Conservation (phyloP, 2,329 filamentous ascomycete genomes). For the Sporothrix dimorphospora region DNA sequence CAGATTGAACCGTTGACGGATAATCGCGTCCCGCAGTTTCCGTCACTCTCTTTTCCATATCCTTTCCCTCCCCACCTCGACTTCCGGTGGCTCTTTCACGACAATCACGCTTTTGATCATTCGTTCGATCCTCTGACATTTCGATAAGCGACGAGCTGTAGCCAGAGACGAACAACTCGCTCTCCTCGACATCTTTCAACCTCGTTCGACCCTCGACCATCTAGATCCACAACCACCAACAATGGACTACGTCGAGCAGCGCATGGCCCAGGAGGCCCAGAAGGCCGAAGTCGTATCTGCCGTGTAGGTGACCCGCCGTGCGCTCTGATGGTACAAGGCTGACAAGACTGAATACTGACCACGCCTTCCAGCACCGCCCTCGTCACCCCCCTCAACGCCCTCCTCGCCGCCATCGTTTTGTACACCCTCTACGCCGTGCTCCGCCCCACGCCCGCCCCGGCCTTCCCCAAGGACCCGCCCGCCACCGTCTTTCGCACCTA, state of each 20-base stretch:
- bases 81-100: too few species aligned
- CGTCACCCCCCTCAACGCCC: conserved; percentile 64
- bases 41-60: background rate
- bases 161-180: background rate
- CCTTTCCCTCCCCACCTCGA: background rate
- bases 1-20: background rate
- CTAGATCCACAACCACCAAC: background rate
- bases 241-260: conserved; percentile 63
- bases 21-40: conserved; percentile 21
- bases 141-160: too few species aligned
- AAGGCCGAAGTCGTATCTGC: conserved; percentile 39
- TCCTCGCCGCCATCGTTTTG: conserved; percentile 59
- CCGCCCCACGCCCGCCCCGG: conserved; percentile 51
- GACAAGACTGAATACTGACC: background rate
- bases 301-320: conserved; percentile 25
- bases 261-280: conserved; percentile 57
- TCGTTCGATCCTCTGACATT: background rate
- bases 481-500: conserved; percentile 68
- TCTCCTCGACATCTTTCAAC: background rate
- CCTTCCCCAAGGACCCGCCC: conserved; percentile 57
- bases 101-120: background rate
- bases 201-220: background rate
- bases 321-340: background rate
- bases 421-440: conserved; percentile 63
- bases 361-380: conserved; percentile 46